Conservation (phyloP, 306 rosid genomes). For the Cicer arietinum region DNA sequence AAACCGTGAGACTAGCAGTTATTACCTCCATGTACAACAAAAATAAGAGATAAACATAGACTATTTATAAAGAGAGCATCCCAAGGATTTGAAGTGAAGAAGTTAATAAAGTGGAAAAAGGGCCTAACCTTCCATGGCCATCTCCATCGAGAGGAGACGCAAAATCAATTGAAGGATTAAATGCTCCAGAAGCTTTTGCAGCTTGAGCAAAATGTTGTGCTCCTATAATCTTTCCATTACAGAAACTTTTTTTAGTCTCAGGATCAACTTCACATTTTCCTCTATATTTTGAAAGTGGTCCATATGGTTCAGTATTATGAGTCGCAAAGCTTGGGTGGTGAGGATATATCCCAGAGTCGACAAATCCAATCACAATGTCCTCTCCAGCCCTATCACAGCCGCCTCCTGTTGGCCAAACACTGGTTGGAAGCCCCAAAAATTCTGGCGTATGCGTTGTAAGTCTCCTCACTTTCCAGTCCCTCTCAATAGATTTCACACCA, state of each 20-base stretch:
- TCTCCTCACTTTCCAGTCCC: slow-evolving; percentile 94
- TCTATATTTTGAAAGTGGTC: slow-evolving; percentile 81
- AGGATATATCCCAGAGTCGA: slow-evolving; percentile 94
- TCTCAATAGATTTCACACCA: slow-evolving; percentile 86
- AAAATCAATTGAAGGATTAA: slow-evolving; percentile 86
- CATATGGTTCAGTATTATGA: slow-evolving; percentile 75
- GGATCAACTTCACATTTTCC: slow-evolving; percentile 97
- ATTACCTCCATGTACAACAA: not conserved
- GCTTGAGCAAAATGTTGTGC: slow-evolving; percentile 99
- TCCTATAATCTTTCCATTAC: slow-evolving; percentile 97
- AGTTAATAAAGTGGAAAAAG: slow-evolving; percentile 14
- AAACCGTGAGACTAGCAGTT: not conserved
- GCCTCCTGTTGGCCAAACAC: slow-evolving; percentile 99
- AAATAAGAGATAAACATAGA: not conserved
- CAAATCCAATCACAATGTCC: slow-evolving; percentile 93
- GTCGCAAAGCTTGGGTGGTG: slow-evolving; percentile 90
- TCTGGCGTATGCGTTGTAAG: slow-evolving; percentile 97
- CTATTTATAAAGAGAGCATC: not conserved
- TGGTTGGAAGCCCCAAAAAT: slow-evolving; percentile 98
- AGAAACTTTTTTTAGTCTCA: slow-evolving; percentile 78
- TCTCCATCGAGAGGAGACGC: slow-evolving; percentile 97
- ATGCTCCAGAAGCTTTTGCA: slow-evolving; percentile 95
- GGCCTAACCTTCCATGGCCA: slow-evolving; percentile 95
- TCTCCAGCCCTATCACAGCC: slow-evolving; percentile 97
- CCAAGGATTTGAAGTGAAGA: slow-evolving; percentile 24